Base-by-base conservation (phyloP, 345 rosid genomes). In the Lumnitzera racemosa region DNA sequence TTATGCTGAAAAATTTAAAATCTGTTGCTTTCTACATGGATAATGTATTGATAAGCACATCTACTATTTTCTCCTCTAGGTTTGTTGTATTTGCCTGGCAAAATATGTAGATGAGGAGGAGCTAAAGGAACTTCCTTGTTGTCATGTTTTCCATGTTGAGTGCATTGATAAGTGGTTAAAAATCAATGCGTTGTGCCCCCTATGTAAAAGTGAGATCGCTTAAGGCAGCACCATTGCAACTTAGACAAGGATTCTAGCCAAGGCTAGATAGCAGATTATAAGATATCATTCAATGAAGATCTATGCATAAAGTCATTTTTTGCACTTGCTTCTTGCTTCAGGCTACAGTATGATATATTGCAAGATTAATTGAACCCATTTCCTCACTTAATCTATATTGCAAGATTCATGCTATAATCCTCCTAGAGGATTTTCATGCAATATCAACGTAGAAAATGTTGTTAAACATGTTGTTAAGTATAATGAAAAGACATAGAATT, bases 81-180 rank as follows among this genome's bases (percentile, higher is more conserved):
- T 77, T 50, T 88, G 96, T 69, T 88, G 91, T 59, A 88, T 85
- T 52, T 88, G 91, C 76, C 70, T 88, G 76, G 67, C 82, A 1
- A 75, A 73, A 62, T 88, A 83, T 60, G 86, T 64, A n/a, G 88
- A 88, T 9, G 57, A 78, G 5, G 89, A 85, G 24, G 78, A 81
- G 62, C 74, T 88, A 55, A 78, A 82, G 72, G 96, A 85, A 72
- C 66, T 88, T 59, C 80, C 83, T 2, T 85, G 96, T 66, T 43
- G n/a, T 53, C 96, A 88, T 61, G 79, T 85, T 12, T 83, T 88
- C 76, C 88, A 83, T 48, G 84, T 83, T 2, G 82, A 69, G 24
- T 88, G 96, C 57, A 82, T 88, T 54, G 91, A 85, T 67, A 88
- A 81, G 66, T 88, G 91, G 96, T 67, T 88, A 41, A 85, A 83